These are phyloP conservation scores for Tephrocybe rancida DNA, from an alignment of 768 basidiomycete genomes.

Conservation along the genomic window DNA sequence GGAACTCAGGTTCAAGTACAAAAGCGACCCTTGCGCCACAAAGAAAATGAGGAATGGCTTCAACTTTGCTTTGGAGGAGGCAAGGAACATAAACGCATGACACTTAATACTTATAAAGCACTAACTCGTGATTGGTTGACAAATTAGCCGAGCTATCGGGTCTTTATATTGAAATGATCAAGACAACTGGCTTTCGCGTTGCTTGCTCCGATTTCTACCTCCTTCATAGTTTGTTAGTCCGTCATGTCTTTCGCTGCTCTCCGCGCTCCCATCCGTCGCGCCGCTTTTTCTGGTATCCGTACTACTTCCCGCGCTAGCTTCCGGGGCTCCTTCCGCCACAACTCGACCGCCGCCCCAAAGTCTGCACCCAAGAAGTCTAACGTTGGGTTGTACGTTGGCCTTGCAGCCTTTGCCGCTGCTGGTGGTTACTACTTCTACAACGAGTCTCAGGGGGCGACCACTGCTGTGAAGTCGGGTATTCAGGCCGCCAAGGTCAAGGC, in stretches of 20 bases:
- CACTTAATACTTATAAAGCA: slow-evolving; percentile 15
- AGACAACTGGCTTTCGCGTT: slow-evolving; percentile 8
- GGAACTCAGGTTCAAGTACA: neutral
- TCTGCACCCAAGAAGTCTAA: slow-evolving; percentile 55
- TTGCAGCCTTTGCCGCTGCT: slow-evolving; percentile 59
- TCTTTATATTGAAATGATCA: slow-evolving; percentile 14
- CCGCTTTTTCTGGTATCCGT: slow-evolving; percentile 34
- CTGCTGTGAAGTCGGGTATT: slow-evolving; percentile 60
- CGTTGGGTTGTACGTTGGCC: slow-evolving; percentile 57
- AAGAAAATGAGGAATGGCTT: neutral
- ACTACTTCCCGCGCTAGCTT: slow-evolving; percentile 28
- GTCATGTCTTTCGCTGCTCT: slow-evolving; percentile 62
- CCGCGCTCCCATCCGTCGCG: slow-evolving; percentile 52
- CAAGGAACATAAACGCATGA: no score
- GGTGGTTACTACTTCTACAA: slow-evolving; percentile 67
- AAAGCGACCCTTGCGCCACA: slow-evolving; percentile 8
- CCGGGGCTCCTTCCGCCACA: slow-evolving; percentile 55
- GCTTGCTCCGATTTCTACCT: neutral
- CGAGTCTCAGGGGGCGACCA: slow-evolving; percentile 50
- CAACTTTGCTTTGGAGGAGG: neutral
- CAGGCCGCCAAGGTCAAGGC: slow-evolving; percentile 65
- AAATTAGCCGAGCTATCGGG: slow-evolving; percentile 12
- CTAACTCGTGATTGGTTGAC: slow-evolving; percentile 23
- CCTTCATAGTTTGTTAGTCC: slow-evolving; percentile 13
- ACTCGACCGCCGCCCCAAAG: slow-evolving; percentile 54